Percentiles rank a stretch among this genome's conserved stretches.
Evolutionary conservation across 2,329 filamentous ascomycete genomes (phyloP).

Genomic region (Fusarium sp.): DNA sequence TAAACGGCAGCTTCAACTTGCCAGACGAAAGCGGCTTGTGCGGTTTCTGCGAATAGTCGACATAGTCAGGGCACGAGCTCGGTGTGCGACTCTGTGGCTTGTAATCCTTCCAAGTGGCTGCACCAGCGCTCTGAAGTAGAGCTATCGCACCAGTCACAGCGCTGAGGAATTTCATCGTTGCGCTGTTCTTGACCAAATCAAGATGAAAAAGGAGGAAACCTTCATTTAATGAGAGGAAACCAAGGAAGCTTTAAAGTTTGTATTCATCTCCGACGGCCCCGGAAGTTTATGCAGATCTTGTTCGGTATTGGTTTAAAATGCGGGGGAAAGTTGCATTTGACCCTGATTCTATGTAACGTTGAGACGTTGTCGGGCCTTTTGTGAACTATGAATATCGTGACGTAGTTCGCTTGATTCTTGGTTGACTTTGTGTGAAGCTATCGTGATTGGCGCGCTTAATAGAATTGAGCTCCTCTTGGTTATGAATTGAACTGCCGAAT

Average conservation of each 20-base stretch:
- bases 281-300: background rate
- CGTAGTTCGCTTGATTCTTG: background rate
- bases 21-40: constrained; percentile 3
- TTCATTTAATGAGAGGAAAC: background rate
- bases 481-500: background rate
- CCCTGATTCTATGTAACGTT: constrained; percentile 23
- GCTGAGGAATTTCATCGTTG: background rate
- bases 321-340: background rate
- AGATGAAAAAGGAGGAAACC: background rate
- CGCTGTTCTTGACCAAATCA: accelerated
- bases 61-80: constrained; percentile 18
- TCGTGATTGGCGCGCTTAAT: constrained; percentile 9
- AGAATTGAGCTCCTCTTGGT: background rate
- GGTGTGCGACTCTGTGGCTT: constrained; percentile 10
- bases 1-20: constrained; percentile 7
- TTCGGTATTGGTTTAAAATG: background rate
- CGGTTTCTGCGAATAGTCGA: constrained; percentile 7
- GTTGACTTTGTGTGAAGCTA: background rate
- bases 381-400: background rate
- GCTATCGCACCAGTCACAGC: background rate
- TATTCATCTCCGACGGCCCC: background rate
- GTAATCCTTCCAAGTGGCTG: constrained; percentile 7
- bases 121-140: background rate
- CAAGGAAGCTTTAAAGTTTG: background rate
- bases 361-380: constrained; percentile 11